These are phyloP conservation scores for Helichrysum umbraculigerum DNA, from an alignment of 129 eudicot genomes.

Conservation along the genomic window DNA sequence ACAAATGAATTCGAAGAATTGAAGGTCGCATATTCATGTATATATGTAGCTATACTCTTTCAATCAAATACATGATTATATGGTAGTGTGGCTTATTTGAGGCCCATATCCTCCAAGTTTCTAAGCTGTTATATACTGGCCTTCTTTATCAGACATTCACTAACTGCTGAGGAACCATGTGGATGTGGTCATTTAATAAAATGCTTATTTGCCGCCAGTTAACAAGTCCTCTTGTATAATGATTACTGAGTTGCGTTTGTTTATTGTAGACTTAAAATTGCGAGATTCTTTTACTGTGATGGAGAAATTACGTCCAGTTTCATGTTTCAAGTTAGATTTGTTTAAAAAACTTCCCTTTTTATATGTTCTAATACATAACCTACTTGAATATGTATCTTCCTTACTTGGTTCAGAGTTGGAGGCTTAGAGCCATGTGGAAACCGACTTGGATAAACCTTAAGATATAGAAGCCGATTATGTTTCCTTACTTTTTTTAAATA, in stretches of 20 bases:
- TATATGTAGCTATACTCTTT: not conserved
- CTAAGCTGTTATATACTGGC: not conserved
- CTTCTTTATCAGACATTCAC: not conserved
- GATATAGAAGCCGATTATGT: not conserved
- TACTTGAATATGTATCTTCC: not conserved
- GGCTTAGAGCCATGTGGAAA: conserved; percentile 4
- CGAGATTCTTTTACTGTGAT: not conserved
- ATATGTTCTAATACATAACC: not conserved
- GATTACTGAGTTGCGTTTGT: not conserved
- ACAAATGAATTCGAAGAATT: not conserved
- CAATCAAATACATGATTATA: not conserved
- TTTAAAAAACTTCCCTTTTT: not conserved
- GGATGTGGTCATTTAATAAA: not conserved
- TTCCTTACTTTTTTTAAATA: not conserved
- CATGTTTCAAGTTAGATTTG: not conserved
- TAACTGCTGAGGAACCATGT: not conserved
- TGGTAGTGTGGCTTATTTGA: not conserved
- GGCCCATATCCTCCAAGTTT: not conserved
- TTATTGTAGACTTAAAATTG: not conserved
- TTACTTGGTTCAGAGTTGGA: not conserved
- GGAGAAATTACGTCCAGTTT: not conserved
- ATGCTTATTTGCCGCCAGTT: not conserved
- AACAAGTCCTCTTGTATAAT: not conserved
- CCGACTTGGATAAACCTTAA: conserved; percentile 15
- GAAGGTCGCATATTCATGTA: conserved; percentile 1